These are phyloP conservation scores for Fusarium beomiforme DNA, from an alignment of 2,329 filamentous ascomycete species.

Conservation along the genomic window DNA sequence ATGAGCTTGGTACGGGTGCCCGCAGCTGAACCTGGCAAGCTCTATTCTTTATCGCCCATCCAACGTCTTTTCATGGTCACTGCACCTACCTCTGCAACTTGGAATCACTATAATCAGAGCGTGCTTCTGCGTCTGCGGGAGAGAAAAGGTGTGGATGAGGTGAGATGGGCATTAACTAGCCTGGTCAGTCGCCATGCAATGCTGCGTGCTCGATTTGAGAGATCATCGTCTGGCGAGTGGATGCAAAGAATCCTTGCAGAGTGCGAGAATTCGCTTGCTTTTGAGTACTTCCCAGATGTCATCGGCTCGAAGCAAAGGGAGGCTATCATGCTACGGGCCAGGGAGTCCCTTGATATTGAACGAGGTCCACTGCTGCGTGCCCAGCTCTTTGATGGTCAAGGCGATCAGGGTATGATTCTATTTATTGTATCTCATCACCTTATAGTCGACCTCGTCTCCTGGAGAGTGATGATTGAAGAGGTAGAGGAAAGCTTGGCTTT, in stretches of 20 bases:
- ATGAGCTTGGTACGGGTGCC: not conserved
- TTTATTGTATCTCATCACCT: not conserved
- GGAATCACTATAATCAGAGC: not conserved
- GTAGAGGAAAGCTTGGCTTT: not conserved
- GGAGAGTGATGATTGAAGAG: not conserved
- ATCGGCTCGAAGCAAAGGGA: not conserved
- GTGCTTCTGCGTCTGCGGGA: not conserved
- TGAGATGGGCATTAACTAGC: too few species aligned
- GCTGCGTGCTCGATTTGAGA: not conserved
- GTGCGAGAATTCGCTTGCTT: not conserved
- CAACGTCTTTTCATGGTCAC: not conserved
- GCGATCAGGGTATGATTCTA: not conserved
- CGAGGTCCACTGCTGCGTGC: not conserved
- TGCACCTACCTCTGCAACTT: not conserved
- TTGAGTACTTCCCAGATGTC: not conserved
- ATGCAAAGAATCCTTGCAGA: not conserved
- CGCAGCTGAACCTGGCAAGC: not conserved
- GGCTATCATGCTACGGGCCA: not conserved
- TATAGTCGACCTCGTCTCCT: not conserved
- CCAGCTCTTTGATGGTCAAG: not conserved
- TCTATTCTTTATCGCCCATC: not conserved
- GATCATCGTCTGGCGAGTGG: not conserved
- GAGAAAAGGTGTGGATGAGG: too few species aligned
- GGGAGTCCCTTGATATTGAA: not conserved
- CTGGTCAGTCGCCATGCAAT: not conserved